These are phyloP conservation scores for Petasospora rhodanensis DNA, from an alignment of 1,139 yeast genomes.

Conservation along the genomic window DNA sequence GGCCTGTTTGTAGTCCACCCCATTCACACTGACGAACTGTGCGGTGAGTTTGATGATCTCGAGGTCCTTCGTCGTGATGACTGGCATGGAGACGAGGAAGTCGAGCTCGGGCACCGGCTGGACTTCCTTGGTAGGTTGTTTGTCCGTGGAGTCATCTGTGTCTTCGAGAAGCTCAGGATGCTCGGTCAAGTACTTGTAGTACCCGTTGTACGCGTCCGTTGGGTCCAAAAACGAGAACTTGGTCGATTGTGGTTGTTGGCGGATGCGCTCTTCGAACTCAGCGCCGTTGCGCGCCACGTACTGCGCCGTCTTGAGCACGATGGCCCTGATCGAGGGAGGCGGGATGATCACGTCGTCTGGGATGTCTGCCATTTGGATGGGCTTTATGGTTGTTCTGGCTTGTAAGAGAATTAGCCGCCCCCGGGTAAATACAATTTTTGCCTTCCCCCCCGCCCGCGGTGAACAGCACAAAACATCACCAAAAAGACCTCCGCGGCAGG, in stretches of 20 bases:
- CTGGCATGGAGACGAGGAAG: constrained; percentile 47
- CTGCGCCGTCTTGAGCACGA: constrained; percentile 68
- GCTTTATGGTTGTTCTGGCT: too few species aligned
- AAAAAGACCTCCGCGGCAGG: too few species aligned
- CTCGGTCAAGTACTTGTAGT: constrained; percentile 44
- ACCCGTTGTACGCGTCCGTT: constrained; percentile 51
- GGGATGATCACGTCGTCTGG: constrained; percentile 50
- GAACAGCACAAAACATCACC: too few species aligned
- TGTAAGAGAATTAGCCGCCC: too few species aligned
- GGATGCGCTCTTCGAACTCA: constrained; percentile 58
- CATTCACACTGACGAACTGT: constrained; percentile 50
- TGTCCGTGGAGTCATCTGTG: constrained; percentile 1
- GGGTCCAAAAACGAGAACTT: constrained; percentile 62
- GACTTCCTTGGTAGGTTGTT: constrained; percentile 5
- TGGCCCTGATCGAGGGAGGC: constrained; percentile 49
- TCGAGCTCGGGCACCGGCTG: constrained; percentile 24
- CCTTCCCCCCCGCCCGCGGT: too few species aligned
- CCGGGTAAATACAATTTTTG: too few species aligned
- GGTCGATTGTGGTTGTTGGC: constrained; percentile 36
- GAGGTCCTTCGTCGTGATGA: constrained; percentile 59
- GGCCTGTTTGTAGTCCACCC: constrained; percentile 39
- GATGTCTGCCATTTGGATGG: constrained; percentile 15
- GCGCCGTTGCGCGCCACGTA: constrained; percentile 69
- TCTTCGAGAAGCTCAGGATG: constrained; percentile 16
- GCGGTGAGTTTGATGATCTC: constrained; percentile 74